phyloP scores from a whole-genome alignment of 768 basidiomycete genomes.

The Nidularia pulvinata region DNA sequence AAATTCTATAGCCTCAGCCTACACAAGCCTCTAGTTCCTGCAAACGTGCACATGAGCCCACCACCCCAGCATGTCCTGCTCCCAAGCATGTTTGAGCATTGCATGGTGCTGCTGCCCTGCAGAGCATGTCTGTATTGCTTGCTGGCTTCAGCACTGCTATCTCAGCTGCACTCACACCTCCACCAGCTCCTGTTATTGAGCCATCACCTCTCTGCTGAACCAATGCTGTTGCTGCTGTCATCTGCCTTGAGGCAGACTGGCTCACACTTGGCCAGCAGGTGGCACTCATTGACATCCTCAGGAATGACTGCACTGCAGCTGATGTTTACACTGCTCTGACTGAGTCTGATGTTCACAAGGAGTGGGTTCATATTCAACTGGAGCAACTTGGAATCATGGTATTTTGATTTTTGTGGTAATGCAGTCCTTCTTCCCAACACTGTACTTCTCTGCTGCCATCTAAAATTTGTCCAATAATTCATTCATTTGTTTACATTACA shows the following conservation, averaged over 20 bases:
- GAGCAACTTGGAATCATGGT: too few species aligned
- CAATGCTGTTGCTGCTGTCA: too few species aligned
- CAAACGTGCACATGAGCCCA: background rate
- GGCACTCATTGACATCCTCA: too few species aligned
- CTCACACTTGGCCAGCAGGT: too few species aligned
- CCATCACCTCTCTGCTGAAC: too few species aligned
- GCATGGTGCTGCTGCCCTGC: constrained; percentile 1
- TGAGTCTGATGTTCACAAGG: background rate
- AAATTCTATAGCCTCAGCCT: background rate
- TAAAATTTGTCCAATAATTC: background rate
- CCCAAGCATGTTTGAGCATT: background rate
- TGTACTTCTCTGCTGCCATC: background rate
- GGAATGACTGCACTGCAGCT: too few species aligned
- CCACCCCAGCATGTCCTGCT: background rate
- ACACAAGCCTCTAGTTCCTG: too few species aligned
- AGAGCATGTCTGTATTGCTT: background rate
- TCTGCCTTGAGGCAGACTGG: too few species aligned
- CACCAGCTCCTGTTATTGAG: background rate
- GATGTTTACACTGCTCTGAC: too few species aligned
- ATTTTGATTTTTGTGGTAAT: constrained; percentile 2
- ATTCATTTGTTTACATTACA: too few species aligned
- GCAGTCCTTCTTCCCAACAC: background rate
- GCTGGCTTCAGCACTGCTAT: background rate
- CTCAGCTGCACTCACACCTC: background rate
- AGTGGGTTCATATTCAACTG: background rate